Base-by-base conservation (phyloP, 257 asterid species). In the Solanum stenotomum region DNA sequence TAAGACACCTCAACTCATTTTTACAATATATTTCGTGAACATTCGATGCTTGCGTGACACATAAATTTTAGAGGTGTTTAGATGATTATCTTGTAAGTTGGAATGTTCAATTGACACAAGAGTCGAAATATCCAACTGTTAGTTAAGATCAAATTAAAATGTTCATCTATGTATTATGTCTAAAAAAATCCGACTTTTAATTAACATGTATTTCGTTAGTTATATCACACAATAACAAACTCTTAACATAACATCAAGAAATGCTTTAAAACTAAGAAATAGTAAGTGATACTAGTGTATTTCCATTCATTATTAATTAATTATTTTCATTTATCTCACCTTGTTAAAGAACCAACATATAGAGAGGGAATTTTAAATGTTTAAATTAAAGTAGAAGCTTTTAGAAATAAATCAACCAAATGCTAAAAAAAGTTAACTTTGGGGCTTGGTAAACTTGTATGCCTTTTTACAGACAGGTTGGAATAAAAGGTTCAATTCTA, bases 21-120 rank as follows among this genome's bases (percentile, higher is more conserved):
- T 5, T 18, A 56, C 10, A 2, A 6, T 56, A 49, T 52, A 52
- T 56, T 1, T 18, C 1, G 10, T 56, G 4, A 7, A 56, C 0
- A 56, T 56, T 0, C 0, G 4, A 18, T 0, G 0, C 0, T 56
- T 18, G 4, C 2, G 1, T 56, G 2, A 56, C 3, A 5, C 61
- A 52, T 52, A 52, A 52, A 15, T 52, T 16, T 52, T 52, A 23
- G 0, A 16, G 9, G 23, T 16, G 23, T 52, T 52, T 52, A 52
- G 22, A 49, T 0, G 59, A 46, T 46, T 20, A 46, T 46, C 1
- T 14, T 46, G 56, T 46, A 46, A 46, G 59, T 13, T 5, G 5
- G 0, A 44, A 12, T 44, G 5, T 44, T 44, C 16, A 44, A 44
- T 42, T 11, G 5, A 42, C 15, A 42, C 15, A 4, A 11, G 49